Base-by-base conservation (phyloP, 2,329 filamentous ascomycete species). In the Emericellopsis atlantica region DNA sequence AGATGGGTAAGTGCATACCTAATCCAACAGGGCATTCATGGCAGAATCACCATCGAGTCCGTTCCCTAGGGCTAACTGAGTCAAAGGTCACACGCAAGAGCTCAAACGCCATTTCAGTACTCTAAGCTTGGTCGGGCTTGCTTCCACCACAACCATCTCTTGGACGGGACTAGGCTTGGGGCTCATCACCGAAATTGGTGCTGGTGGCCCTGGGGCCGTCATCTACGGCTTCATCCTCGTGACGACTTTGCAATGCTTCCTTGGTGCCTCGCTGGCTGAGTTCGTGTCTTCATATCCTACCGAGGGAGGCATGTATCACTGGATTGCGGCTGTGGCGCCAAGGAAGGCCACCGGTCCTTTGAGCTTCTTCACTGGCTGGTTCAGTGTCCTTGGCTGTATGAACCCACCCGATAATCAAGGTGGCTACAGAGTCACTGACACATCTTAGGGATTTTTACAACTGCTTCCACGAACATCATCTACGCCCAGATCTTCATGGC, bases 341-440 rank as follows among this genome's bases (percentile, higher is more conserved):
- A 55, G 52, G 31, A 49, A 49, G 34, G 54, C 54, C 34, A 64
- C 58, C 11, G 59, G 57, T 16, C 51, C 64, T 33, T 44, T 69
- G 46, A 66, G 64, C 36, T 69, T 67, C 46, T 49, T 59, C 18
- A 67, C 65, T 1, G 66, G 66, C 4, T 66, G 63, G 62, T 55
- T 60, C 43, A 64, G 58, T 11, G 72, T 78, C 32, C 9, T 59
- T 86, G 40, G 78, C 76, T 5, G 81, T 18, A n/a, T 4, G 33
- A 5, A 6, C n/a, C 15, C 10, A 18, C 3, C 33, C 11, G 3
- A 15, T 4, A 32, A 4, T 32, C 31, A 32, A 6, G 6, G 11
- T 6, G 31, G 15, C 15, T 12, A 12, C 12, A 7, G 11, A 5
- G 6, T 31, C 11, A 15, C 15, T 43, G 7, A 46, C 41, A 6